Base-by-base conservation (phyloP, 2,329 filamentous ascomycete genomes). In the Thielaviopsis punctulata region DNA sequence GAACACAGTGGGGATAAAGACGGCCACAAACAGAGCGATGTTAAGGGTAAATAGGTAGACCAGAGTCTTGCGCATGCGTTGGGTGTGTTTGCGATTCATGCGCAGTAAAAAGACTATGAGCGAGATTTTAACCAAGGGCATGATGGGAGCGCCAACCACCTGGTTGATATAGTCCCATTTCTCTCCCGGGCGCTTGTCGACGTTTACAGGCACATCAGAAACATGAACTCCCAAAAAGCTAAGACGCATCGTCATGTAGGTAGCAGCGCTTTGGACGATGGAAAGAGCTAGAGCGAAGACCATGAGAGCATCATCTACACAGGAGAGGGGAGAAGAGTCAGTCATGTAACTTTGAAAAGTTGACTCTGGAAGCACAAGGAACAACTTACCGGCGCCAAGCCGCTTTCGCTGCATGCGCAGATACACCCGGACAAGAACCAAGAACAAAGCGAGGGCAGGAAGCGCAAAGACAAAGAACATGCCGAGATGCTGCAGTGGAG, bases 91-190 rank as follows among this genome's bases (percentile, higher is more conserved):
- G 51, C 66, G 59, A 33, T 65, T 63, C 1, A 72, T 62, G 1
- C 68, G 67, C 18, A 69, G 61, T n/a, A 71, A 62, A 54, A 71
- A 70, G n/a, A 72, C 56, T 3, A 72, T 62, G 18, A 71, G 61
- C 0, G 69, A 72, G 1, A 65, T 63, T 58, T 72, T 72, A 52
- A 71, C 65, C 9, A 72, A 61, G 3, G 68, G 67, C 2, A 72
- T 58, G 45, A 71, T 67, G 0, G 69, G 69, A 49, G 70, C 72
- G 60, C 72, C 72, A 2, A 69, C 59, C 27, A 57, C 58, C 44
- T 69, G 64, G 33, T 65, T 64, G 18, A 65, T 57, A 43, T 64
- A 70, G 57, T 64, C 65, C 62, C 62, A 67, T 53, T 60, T 57
- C 52, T 60, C 56, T 13, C 56, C 60, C 1, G 56, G 19, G 54